Base-by-base conservation (phyloP, 768 basidiomycete genomes). In the Tulasnella calospora region DNA sequence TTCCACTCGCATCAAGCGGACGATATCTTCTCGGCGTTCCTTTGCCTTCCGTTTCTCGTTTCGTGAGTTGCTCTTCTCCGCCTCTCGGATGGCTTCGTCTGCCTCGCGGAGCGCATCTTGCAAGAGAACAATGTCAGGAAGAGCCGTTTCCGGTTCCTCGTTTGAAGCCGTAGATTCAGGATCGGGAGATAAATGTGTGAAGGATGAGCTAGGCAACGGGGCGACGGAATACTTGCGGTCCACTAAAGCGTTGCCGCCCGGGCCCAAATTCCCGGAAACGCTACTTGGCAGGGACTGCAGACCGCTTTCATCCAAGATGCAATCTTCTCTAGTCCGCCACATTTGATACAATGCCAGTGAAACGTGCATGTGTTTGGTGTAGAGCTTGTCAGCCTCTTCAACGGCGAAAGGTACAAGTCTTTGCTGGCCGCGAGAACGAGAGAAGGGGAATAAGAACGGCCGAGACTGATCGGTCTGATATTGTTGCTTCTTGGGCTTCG, bases 401-500 rank as follows among this genome's bases (percentile, higher is more conserved):
- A 99, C 95, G 5, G 96, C 95, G 83, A 92, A 96, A 2, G 98
- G 98, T 3, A 99, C 94, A n/a, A 94, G 86, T 86, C 75, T 79
- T 77, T 87, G 86, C 2, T 75, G 67, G 17, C 79, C 78, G 27
- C 80, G 72, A 3, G 74, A 23, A 35, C 90, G 89, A 8, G 95
- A 94, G 83, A 98, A 99, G 0, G 98, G 98, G 83, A 99, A 96
- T 79, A 99, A 86, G 83, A 99, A 99, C 1, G 98, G 97, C 17
- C 94, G 88, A 70, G 86, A 90, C 83, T 96, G 98, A 84, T 99
- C 98, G 0, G 98, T 99, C 83, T 99, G 98, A 83, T 95, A 99
- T 83, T 97, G 95, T 83, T 97, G 97, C 83, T 99, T 98, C 87
- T 99, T 99, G 13, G 94, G 95, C 82, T 97, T 98, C 2, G 91